Conservation (phyloP, 2,329 filamentous ascomycete species). For the Epicoccum nigrum region DNA sequence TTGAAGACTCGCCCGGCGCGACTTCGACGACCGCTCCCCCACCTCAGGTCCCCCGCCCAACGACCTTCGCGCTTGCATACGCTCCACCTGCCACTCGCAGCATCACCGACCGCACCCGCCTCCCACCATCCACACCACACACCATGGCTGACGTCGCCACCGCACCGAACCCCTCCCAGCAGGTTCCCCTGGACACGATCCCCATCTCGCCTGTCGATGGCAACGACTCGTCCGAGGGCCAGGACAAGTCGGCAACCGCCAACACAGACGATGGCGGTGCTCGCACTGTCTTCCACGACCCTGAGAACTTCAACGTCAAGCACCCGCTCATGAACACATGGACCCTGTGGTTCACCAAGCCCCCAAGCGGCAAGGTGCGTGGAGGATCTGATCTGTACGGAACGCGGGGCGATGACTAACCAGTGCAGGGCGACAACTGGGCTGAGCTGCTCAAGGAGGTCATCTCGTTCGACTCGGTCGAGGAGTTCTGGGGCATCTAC, state of each 20-base stretch:
- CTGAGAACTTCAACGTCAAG: constrained; percentile 99
- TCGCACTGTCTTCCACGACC: constrained; percentile 96
- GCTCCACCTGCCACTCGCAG: constrained; percentile 16
- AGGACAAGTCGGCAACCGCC: constrained; percentile 50
- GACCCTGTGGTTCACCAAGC: constrained; percentile 99
- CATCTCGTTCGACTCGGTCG: constrained; percentile 97
- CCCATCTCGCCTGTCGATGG: constrained; percentile 59
- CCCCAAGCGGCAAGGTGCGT: constrained; percentile 87
- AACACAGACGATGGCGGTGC: constrained; percentile 60
- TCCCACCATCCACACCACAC: constrained; percentile 12
- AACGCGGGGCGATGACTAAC: constrained; percentile 19
- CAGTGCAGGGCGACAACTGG: constrained; percentile 88
- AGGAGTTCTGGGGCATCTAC: constrained; percentile 99
- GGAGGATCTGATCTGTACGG: not conserved
- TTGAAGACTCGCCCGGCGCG: constrained; percentile 43
- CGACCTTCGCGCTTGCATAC: constrained; percentile 23
- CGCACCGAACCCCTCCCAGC: constrained; percentile 51
- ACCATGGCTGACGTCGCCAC: constrained; percentile 47
- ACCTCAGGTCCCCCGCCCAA: constrained; percentile 23
- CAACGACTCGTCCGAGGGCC: constrained; percentile 49
- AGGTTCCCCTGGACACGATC: constrained; percentile 62
- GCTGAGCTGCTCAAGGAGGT: constrained; percentile 97
- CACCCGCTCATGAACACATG: constrained; percentile 96
- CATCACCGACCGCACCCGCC: constrained; percentile 9
- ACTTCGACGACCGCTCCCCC: constrained; percentile 32